phyloP scores from a whole-genome alignment of 1,139 yeast species.

The Suhomyces anneliseae region DNA sequence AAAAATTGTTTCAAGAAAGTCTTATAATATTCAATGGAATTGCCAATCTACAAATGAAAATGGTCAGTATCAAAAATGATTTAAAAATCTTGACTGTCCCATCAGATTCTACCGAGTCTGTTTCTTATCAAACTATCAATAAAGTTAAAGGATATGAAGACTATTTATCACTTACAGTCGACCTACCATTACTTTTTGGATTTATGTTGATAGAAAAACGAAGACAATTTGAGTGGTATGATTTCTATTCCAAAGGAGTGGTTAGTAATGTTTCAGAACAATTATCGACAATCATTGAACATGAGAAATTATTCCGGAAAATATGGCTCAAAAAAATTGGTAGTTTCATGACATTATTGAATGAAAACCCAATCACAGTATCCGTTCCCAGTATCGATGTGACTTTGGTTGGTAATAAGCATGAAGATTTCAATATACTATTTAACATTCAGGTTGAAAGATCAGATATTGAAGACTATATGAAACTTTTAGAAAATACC shows the following conservation, averaged over 20 bases:
- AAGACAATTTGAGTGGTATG: slow-evolving; percentile 69
- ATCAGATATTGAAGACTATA: slow-evolving; percentile 40
- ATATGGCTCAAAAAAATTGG: slow-evolving; percentile 70
- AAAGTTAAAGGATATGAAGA: slow-evolving; percentile 44
- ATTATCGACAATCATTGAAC: slow-evolving; percentile 55
- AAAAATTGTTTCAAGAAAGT: slow-evolving; percentile 24
- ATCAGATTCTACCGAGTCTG: slow-evolving; percentile 7
- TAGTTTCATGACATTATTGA: slow-evolving; percentile 37
- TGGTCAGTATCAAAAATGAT: slow-evolving; percentile 36
- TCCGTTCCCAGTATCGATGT: slow-evolving; percentile 44
- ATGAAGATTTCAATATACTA: slow-evolving; percentile 24
- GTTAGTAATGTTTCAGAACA: slow-evolving; percentile 58
- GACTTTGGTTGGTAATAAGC: slow-evolving; percentile 30
- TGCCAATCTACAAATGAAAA: slow-evolving; percentile 41
- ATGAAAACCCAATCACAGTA: slow-evolving; percentile 20
- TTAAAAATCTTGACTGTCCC: slow-evolving; percentile 20
- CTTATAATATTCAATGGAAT: slow-evolving; percentile 30
- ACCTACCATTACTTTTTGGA: slow-evolving; percentile 81
- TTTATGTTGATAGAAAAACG: slow-evolving; percentile 67
- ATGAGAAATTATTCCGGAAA: slow-evolving; percentile 56
- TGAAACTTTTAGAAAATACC: slow-evolving; percentile 26
- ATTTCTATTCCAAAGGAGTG: slow-evolving; percentile 50
- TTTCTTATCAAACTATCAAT: slow-evolving; percentile 27
- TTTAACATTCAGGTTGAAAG: slow-evolving; percentile 33
- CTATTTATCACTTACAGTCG: slow-evolving; percentile 57